These are phyloP conservation scores for Erodium texanum DNA, from an alignment of 441 rosid species.

Conservation along the genomic window DNA sequence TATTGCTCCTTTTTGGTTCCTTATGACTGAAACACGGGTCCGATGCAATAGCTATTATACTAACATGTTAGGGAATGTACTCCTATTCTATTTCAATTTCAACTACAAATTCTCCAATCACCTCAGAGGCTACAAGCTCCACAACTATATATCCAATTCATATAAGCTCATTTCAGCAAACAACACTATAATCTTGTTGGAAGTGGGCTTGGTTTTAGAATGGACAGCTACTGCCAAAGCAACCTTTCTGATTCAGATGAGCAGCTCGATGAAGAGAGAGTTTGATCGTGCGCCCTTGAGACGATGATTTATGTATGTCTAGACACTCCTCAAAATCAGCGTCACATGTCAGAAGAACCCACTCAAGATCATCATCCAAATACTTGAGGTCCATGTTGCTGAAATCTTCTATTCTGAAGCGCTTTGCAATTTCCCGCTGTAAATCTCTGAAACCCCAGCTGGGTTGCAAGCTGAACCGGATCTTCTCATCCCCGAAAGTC, in stretches of 20 bases:
- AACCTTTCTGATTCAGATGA: slow-evolving; percentile 23
- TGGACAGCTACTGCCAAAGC: slow-evolving; percentile 26
- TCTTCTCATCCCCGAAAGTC: slow-evolving; percentile 42
- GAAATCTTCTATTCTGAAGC: slow-evolving; percentile 43
- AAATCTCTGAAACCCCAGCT: slow-evolving; percentile 44
- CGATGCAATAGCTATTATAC: too few relatives aligned
- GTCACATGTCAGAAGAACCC: slow-evolving; percentile 90
- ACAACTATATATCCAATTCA: too few relatives aligned
- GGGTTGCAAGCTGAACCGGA: slow-evolving; percentile 57
- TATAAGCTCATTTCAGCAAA: not conserved
- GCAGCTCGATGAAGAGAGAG: slow-evolving; percentile 41
- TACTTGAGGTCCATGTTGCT: slow-evolving; percentile 55
- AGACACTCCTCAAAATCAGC: slow-evolving; percentile 84
- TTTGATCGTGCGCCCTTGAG: slow-evolving; percentile 42
- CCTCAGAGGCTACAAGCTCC: not conserved
- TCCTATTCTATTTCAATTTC: slow-evolving; percentile 1
- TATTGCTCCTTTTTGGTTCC: not conserved
- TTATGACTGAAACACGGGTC: slow-evolving; percentile 11
- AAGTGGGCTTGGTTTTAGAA: slow-evolving; percentile 12
- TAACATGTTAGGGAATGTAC: slow-evolving; percentile 7
- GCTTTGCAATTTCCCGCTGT: slow-evolving; percentile 55
- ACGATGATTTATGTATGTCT: slow-evolving; percentile 42
- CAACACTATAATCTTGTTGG: too few relatives aligned
- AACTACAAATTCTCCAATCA: not conserved
- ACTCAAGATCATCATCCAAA: slow-evolving; percentile 74